Evolutionary conservation across 352 stramenopile species (phyloP), one percentile per base, ranked within the genome.

Genomic region (Phytophthora meadii): DNA sequence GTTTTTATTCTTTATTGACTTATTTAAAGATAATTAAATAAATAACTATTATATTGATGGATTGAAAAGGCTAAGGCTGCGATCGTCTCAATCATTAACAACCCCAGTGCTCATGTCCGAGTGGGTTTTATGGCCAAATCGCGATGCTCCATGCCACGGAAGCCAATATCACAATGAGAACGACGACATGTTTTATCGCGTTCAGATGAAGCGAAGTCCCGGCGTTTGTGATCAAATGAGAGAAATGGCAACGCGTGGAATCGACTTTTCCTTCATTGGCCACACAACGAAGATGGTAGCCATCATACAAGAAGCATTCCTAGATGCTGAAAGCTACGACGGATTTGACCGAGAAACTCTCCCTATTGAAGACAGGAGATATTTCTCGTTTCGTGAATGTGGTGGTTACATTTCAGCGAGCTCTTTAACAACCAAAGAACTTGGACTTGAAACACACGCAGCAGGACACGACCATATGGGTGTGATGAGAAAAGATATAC

Each of bases 181-280:
- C 0, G 56, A 74, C 34, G 22, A 71, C 50, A 14, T 32, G 14
- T n/a, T 1, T 0, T 74, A 74, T 15, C 25, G 5, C 4, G 9
- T 1, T 0, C 37, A 77, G 14, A 81, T 79, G 11, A 12, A 48
- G 1, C 50, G 49, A 10, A 75, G 67, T 9, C 74, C 77, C 2
- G 55, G 61, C 30, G 81, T 83, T 55, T 67, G 66, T 9, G 24
- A 32, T 25, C 67, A 82, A 59, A 79, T 81, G 73, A 50, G 65
- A 32, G 46, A 59, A 57, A 41, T 85, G 1, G 64, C 54, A 9
- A 15, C 10, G 2, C 46, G 53, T 1, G 76, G 73, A 0, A 77
- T 85, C 24, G 76, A 85, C n/a, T 74, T 17, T n/a, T 72, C 69
- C 5, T 69, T 81, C 17, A 70, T 85, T 11, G 71, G 19, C 19